Base-by-base conservation (phyloP, 179 eudicot species). In the Sideroxylon spinosum region DNA sequence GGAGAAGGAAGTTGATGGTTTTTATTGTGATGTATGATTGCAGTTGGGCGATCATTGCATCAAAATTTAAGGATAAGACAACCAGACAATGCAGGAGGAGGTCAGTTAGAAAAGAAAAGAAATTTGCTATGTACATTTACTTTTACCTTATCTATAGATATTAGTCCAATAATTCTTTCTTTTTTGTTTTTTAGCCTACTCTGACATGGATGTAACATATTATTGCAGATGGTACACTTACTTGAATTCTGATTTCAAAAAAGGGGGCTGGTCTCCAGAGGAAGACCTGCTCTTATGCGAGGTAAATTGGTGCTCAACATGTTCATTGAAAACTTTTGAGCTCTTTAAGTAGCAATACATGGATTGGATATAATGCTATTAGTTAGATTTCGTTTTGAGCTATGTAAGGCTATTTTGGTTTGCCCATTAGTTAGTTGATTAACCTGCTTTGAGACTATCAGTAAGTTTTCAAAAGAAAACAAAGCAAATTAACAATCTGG, bases 251-350 rank as follows among this genome's bases (percentile, higher is more conserved):
- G 95, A 95, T 85, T 95, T 91, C 89, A 95, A 93, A 84, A 95
- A 88, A 84, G 99, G 99, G 8, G 99, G 99, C 44, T 95, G 99
- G 99, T 90, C 99, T 69, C 98, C 93, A 0, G 98, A 95, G 85
- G 99, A 95, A 87, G 99, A 95, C 79, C 75, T 88, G 90, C 90
- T 95, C 80, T 82, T 95, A 82, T 95, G 99, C 83, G 98, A 95
- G 97, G 99, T 95, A 85, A 75, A 76, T 65, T 25, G 76, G 10
- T 67, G 29, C 7, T 78, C 13, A 64, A 11, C 17, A n/a, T 9
- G 6, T 59, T 71, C 70, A 49, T 8, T 72, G 76, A 37, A 53
- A 53, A 59, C 65, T 20, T 57, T 2, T 68, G 28, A 44, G 44
- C 75, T 55, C 46, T 37, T 37, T 19, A 56, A 68, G 37, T 77